These are phyloP conservation scores for Naganishia vaughanmartiniae DNA, from an alignment of 768 basidiomycete genomes.

Conservation along the genomic window DNA sequence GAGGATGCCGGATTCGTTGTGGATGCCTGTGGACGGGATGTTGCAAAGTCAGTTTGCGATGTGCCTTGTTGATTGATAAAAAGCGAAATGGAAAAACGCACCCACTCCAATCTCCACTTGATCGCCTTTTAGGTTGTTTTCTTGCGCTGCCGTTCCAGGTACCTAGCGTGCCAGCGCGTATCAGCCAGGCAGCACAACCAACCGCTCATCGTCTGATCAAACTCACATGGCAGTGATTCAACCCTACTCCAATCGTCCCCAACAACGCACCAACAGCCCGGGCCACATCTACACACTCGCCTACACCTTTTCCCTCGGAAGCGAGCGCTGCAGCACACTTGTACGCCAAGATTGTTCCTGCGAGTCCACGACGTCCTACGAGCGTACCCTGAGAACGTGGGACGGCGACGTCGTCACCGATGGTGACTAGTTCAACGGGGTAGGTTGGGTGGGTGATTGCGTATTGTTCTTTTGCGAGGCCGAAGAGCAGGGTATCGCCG, in stretches of 20 bases:
- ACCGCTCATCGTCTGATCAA: too few relatives aligned
- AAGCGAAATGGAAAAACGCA: neutral
- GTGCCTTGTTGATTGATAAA: neutral
- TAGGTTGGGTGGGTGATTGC: constrained; percentile 13
- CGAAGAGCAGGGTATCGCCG: constrained; percentile 55
- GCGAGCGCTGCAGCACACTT: constrained; percentile 54
- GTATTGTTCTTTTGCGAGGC: constrained; percentile 51
- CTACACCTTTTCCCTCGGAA: constrained; percentile 39
- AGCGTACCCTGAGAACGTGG: constrained; percentile 51
- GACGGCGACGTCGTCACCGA: constrained; percentile 55
- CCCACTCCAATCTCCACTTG: constrained; percentile 53
- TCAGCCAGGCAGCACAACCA: too few relatives aligned
- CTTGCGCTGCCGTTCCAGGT: constrained; percentile 50
- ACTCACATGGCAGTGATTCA: constrained; percentile 55
- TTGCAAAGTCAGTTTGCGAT: neutral
- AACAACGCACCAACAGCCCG: constrained; percentile 27
- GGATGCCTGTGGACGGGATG: constrained; percentile 45
- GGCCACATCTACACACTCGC: constrained; percentile 25
- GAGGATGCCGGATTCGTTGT: constrained; percentile 55
- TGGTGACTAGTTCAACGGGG: constrained; percentile 41
- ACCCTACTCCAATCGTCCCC: constrained; percentile 53
- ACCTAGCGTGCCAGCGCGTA: too few relatives aligned
- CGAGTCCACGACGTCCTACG: constrained; percentile 54
- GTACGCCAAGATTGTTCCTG: constrained; percentile 54
- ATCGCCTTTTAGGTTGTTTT: constrained; percentile 48